Evolutionary conservation across 768 basidiomycete species (phyloP).

Genomic region (Lentinula detonsa): DNA sequence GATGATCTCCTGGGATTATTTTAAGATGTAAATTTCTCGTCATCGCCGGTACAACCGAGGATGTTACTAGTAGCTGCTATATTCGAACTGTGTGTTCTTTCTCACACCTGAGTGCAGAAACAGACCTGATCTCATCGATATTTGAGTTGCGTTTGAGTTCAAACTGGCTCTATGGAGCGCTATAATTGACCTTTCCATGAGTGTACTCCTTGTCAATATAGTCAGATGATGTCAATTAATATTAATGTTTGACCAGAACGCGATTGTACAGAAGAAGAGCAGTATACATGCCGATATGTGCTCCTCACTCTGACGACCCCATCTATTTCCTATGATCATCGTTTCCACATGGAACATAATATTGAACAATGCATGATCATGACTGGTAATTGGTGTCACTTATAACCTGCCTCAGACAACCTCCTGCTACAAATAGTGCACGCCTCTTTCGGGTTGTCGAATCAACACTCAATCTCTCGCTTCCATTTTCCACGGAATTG

Average conservation of each 20-base stretch:
- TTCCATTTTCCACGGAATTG: too few species aligned
- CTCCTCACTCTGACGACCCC: neutral
- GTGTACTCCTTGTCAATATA: too few species aligned
- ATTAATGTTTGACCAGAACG: neutral
- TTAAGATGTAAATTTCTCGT: constrained; percentile 17
- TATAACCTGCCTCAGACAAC: neutral
- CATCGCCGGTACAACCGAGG: neutral
- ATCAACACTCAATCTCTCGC: neutral
- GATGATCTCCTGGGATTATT: constrained; percentile 50
- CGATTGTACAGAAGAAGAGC: neutral
- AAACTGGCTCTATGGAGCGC: neutral
- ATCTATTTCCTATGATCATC: neutral
- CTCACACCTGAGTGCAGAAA: neutral
- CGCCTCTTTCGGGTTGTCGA: neutral
- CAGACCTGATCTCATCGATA: neutral
- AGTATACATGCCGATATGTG: neutral
- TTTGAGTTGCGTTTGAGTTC: neutral
- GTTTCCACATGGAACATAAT: neutral
- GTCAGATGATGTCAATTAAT: neutral
- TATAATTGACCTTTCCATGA: too few species aligned
- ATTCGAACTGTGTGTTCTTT: neutral
- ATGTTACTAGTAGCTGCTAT: neutral
- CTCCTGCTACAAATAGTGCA: neutral
- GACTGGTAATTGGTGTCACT: too few species aligned
- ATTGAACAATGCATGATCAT: neutral